Conservation (phyloP, 2,329 filamentous ascomycete species). For the Myriosclerotinia duriaeana region DNA sequence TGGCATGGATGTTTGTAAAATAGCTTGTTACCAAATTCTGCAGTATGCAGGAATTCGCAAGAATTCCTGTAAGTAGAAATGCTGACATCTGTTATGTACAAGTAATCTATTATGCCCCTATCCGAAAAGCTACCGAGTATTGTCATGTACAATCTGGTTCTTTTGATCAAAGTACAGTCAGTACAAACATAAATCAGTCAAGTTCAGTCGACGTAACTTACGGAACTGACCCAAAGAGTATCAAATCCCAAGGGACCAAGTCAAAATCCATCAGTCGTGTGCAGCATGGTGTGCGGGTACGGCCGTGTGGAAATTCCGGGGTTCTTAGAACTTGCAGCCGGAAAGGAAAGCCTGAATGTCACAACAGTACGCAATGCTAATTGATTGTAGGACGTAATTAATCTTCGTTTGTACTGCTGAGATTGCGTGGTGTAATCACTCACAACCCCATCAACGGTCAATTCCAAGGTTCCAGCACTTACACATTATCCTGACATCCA, state of each 20-base stretch:
- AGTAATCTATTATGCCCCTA: slow-evolving; percentile 20
- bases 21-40: background rate
- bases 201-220: slow-evolving; percentile 8
- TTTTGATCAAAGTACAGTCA: background rate
- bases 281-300: slow-evolving; percentile 19
- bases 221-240: background rate
- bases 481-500: background rate
- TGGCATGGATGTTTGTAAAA: background rate
- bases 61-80: slow-evolving; percentile 18
- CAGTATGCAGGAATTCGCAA: slow-evolving; percentile 21
- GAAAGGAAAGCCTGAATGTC: slow-evolving; percentile 22
- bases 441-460: slow-evolving; percentile 21
- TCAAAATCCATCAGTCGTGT: slow-evolving; percentile 5
- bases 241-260: background rate
- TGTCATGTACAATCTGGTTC: background rate
- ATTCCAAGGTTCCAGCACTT: background rate
- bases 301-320: slow-evolving; percentile 25
- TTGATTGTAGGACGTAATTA: slow-evolving; percentile 22
- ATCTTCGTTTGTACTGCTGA: slow-evolving; percentile 23
- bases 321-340: slow-evolving; percentile 22
- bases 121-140: background rate
- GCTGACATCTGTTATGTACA: slow-evolving; percentile 19
- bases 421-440: slow-evolving; percentile 16
- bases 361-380: slow-evolving; percentile 22
- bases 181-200: slow-evolving; percentile 6